Evolutionary conservation across 805 yeast species (phyloP).

Genomic region (Alloascoidea africana): DNA sequence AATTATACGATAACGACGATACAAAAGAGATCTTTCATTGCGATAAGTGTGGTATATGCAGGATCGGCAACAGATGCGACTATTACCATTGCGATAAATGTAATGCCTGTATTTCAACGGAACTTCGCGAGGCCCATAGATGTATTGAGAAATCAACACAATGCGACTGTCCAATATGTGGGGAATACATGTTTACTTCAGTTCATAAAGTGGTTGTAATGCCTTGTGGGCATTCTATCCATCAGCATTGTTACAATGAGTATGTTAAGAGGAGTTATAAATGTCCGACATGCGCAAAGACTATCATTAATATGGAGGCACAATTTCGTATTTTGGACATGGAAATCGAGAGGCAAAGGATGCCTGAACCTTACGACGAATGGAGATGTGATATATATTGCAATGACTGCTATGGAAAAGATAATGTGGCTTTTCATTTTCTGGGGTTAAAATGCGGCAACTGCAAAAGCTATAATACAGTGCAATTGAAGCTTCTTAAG

Average conservation of each 20-base stretch:
- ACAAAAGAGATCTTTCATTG: constrained; percentile 82
- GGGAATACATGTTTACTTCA: constrained; percentile 78
- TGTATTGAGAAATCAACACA: constrained; percentile 83
- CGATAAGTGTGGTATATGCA: constrained; percentile 83
- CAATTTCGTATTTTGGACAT: constrained; percentile 77
- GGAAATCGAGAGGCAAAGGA: constrained; percentile 59
- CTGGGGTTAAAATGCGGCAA: constrained; percentile 65
- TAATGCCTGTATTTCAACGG: constrained; percentile 76
- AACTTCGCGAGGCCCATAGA: constrained; percentile 58
- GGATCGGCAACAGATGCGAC: constrained; percentile 80
- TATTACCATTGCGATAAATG: constrained; percentile 86
- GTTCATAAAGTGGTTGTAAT: constrained; percentile 75
- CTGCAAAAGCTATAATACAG: constrained; percentile 86
- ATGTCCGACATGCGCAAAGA: constrained; percentile 81
- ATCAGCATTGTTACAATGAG: constrained; percentile 69
- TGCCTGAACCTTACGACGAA: constrained; percentile 64
- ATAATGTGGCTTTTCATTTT: constrained; percentile 25
- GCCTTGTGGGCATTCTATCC: constrained; percentile 92
- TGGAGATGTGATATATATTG: constrained; percentile 71
- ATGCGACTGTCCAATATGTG: constrained; percentile 87
- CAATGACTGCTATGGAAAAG: constrained; percentile 53
- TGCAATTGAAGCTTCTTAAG: constrained; percentile 53
- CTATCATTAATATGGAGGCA: constrained; percentile 77
- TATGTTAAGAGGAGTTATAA: constrained; percentile 73
- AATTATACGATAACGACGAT: constrained; percentile 70